phyloP scores from a whole-genome alignment of 1,284 basidiomycete species.

The Tylopilus sp. region DNA sequence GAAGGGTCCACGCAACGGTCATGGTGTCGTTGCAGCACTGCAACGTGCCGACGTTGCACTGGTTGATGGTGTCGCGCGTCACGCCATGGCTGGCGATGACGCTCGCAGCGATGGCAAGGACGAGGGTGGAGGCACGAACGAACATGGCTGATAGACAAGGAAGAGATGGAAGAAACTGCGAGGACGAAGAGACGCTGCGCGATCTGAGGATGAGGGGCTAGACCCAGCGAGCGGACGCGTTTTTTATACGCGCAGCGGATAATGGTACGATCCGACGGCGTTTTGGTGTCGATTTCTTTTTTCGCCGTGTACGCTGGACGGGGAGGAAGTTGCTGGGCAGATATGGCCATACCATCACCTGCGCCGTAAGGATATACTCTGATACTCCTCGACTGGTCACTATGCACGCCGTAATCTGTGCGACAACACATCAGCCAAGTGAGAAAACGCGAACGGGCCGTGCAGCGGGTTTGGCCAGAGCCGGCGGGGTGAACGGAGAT shows the following conservation, averaged over 20 bases:
- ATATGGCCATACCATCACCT: conserved; percentile 18
- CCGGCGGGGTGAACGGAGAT: conserved; percentile 13
- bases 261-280: conserved; percentile 18
- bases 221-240: neutral
- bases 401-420: neutral
- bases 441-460: conserved; percentile 6
- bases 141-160: conserved; percentile 11
- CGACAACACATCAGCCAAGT: conserved; percentile 7
- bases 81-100: conserved; percentile 6
- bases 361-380: neutral
- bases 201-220: neutral
- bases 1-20: conserved; percentile 1
- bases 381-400: neutral
- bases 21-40: conserved; percentile 6
- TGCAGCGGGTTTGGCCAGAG: neutral
- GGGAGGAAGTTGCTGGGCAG: neutral
- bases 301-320: conserved; percentile 9
- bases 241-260: conserved; percentile 16
- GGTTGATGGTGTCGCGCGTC: neutral
- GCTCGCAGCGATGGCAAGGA: conserved; percentile 15
- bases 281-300: conserved; percentile 17
- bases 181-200: neutral
- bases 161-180: neutral
- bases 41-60: conserved; percentile 11
- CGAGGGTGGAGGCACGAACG: conserved; percentile 8